Percentiles rank a stretch among this genome's conserved stretches.
phyloP scores from a whole-genome alignment of 2,329 filamentous ascomycete species.

The Hortaea sp. region DNA sequence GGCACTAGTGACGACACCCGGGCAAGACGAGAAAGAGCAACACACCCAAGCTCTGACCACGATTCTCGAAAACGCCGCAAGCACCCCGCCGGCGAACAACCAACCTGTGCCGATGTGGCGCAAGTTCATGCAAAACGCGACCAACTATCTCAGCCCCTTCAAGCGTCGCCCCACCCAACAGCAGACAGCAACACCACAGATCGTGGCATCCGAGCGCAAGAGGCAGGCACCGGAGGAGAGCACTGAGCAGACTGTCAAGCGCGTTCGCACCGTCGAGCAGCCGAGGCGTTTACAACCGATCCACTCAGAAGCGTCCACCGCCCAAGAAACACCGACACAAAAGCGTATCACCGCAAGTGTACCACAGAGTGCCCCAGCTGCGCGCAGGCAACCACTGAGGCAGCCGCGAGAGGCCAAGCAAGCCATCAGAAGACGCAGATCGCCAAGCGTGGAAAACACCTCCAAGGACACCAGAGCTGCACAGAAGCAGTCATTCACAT shows the following conservation, averaged over 20 bases:
- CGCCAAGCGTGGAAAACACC: not conserved
- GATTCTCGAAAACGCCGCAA: not conserved
- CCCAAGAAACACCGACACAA: not conserved
- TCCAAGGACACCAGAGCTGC: not conserved
- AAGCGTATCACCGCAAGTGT: not conserved
- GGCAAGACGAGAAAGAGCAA: not conserved
- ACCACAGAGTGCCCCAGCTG: not conserved
- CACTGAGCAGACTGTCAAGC: conserved; percentile 5
- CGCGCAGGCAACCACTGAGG: not conserved
- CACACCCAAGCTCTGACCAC: not conserved
- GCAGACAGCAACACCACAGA: not conserved
- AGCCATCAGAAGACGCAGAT: not conserved
- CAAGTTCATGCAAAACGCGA: conserved; percentile 1
- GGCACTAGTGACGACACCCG: not conserved
- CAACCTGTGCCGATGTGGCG: conserved; percentile 4
- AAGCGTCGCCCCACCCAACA: not conserved
- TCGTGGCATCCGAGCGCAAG: conserved; percentile 8
- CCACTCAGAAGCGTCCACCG: not conserved
- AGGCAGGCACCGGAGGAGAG: conserved; percentile 11
- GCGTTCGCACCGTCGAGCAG: not conserved
- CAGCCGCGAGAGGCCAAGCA: not conserved
- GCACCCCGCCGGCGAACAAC: not conserved
- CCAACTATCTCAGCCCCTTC: conserved; percentile 4
- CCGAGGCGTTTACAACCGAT: conserved; percentile 1
- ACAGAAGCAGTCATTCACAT: not conserved